Evolutionary conservation across 176 grass and related monocot species (phyloP).

Genomic region (Oryza punctata): DNA sequence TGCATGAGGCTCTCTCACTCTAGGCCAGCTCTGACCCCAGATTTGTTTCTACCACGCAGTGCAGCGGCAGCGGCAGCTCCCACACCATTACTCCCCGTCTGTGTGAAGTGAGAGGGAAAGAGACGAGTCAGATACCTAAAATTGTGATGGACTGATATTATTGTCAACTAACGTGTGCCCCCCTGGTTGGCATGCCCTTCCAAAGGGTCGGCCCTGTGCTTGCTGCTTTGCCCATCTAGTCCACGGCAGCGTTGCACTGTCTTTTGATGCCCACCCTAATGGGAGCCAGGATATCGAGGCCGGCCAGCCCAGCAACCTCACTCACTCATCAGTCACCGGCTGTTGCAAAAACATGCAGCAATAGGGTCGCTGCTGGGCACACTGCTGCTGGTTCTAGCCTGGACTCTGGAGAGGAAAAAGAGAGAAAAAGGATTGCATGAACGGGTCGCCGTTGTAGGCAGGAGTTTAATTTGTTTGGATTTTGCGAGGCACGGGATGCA

Average conservation of each 20-base stretch:
- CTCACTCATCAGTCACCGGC: not conserved
- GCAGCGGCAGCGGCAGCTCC: not conserved
- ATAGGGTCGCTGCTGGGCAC: slow-evolving; percentile 42
- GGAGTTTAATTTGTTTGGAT: slow-evolving; percentile 42
- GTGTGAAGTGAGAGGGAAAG: not conserved
- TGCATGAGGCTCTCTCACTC: slow-evolving; percentile 20
- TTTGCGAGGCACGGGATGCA: slow-evolving; percentile 13
- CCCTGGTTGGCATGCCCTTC: slow-evolving; percentile 61
- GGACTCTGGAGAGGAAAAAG: slow-evolving; percentile 2
- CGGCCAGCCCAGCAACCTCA: slow-evolving; percentile 5
- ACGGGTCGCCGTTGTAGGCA: slow-evolving; percentile 38
- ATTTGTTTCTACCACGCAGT: slow-evolving; percentile 42
- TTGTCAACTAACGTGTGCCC: slow-evolving; percentile 53
- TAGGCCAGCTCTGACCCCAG: slow-evolving; percentile 41
- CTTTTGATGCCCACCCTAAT: slow-evolving; percentile 37
- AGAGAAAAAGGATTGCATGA: slow-evolving; percentile 18
- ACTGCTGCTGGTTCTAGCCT: slow-evolving; percentile 5
- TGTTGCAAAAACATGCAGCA: slow-evolving; percentile 24
- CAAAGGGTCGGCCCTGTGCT: slow-evolving; percentile 44
- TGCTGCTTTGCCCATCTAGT: slow-evolving; percentile 47
- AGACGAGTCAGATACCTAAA: slow-evolving; percentile 49
- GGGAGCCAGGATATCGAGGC: slow-evolving; percentile 48
- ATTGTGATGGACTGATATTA: slow-evolving; percentile 51
- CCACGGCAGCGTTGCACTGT: slow-evolving; percentile 47
- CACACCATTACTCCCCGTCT: slow-evolving; percentile 38